Conservation (phyloP, 139 green algal species). For the Chlamydomonas sp. region DNA sequence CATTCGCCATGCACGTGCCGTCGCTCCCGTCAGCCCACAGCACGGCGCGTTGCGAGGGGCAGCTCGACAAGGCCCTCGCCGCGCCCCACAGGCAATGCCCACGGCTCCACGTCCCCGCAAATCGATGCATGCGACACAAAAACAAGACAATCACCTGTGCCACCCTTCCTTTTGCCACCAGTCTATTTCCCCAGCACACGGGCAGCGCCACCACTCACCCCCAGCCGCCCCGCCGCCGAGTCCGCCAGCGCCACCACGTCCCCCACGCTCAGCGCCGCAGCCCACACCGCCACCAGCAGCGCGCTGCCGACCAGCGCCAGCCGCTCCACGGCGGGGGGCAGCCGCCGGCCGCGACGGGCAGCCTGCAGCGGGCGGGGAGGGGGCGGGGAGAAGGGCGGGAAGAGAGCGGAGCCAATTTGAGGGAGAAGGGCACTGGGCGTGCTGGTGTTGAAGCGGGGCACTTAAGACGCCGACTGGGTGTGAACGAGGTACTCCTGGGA, state of each 20-base stretch:
- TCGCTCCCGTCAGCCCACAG: too few relatives aligned
- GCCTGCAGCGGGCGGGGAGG: background rate
- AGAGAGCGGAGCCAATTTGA: background rate
- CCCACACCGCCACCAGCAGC: background rate
- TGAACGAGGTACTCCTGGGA: too few relatives aligned
- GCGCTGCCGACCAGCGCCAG: conserved; percentile 5
- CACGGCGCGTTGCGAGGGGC: too few relatives aligned
- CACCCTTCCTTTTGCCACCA: too few relatives aligned
- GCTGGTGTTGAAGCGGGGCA: background rate
- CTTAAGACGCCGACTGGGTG: too few relatives aligned
- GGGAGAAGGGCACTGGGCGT: background rate
- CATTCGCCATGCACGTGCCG: too few relatives aligned
- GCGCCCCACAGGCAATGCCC: too few relatives aligned
- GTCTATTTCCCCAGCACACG: too few relatives aligned
- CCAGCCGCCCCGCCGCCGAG: background rate
- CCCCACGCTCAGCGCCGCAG: background rate
- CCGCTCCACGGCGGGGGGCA: background rate
- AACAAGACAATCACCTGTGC: too few relatives aligned
- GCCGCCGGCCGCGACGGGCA: conserved; percentile 6
- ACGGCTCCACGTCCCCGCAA: too few relatives aligned
- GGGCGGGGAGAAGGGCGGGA: background rate
- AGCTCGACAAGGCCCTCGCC: too few relatives aligned
- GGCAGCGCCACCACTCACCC: background rate
- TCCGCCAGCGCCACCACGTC: conserved; percentile 14
- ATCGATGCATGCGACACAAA: too few relatives aligned